Evolutionary conservation across 2,329 filamentous ascomycete genomes (phyloP).

Genomic region (Peltaster fructicola): DNA sequence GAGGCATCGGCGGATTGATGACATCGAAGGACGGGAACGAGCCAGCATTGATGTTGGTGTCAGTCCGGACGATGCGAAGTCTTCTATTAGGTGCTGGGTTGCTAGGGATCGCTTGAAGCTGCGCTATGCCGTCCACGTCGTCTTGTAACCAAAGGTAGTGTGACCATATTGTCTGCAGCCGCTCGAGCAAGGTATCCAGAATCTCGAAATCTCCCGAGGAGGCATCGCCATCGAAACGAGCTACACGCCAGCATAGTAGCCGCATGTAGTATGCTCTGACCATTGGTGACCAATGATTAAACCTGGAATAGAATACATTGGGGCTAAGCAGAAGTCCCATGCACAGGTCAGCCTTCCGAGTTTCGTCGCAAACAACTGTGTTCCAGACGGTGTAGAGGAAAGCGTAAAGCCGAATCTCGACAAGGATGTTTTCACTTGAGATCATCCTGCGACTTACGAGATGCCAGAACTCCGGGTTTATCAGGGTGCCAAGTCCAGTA

Average conservation of each 20-base stretch:
- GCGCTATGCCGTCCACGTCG: slow-evolving; percentile 40
- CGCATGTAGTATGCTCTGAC: slow-evolving; percentile 86
- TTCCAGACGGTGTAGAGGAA: slow-evolving; percentile 72
- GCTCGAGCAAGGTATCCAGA: slow-evolving; percentile 46
- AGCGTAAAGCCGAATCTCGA: slow-evolving; percentile 67
- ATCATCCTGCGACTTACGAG: slow-evolving; percentile 63
- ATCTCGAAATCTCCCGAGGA: slow-evolving; percentile 32
- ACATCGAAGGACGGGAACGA: slow-evolving; percentile 48
- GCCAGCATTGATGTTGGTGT: slow-evolving; percentile 38
- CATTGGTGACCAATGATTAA: slow-evolving; percentile 94
- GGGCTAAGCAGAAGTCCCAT: slow-evolving; percentile 58
- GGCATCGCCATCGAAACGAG: slow-evolving; percentile 51
- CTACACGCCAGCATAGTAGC: slow-evolving; percentile 74
- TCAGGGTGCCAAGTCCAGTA: slow-evolving; percentile 26
- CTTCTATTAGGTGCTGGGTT: slow-evolving; percentile 70
- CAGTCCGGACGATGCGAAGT: slow-evolving; percentile 76
- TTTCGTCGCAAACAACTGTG: slow-evolving; percentile 45
- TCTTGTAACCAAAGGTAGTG: slow-evolving; percentile 63
- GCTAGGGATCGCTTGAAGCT: slow-evolving; percentile 63
- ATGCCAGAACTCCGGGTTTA: slow-evolving; percentile 77
- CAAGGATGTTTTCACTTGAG: slow-evolving; percentile 72
- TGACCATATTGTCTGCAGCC: slow-evolving; percentile 57
- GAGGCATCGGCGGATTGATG: slow-evolving; percentile 25
- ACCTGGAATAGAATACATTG: slow-evolving; percentile 60
- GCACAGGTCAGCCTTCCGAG: slow-evolving; percentile 53